Base-by-base conservation (phyloP, 805 yeast genomes). In the Allodekkera sacchari region DNA sequence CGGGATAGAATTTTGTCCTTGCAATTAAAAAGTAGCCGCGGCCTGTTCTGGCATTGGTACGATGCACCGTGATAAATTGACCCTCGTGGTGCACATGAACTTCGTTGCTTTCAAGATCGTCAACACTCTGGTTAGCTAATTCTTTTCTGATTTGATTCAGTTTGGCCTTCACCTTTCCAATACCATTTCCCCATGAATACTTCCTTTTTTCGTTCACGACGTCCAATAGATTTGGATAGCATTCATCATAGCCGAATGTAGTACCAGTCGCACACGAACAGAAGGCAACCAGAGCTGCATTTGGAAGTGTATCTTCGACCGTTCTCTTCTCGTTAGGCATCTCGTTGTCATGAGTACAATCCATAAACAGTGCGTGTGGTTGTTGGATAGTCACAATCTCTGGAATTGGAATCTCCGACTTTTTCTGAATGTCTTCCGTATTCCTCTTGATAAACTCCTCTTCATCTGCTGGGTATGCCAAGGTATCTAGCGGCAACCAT, bases 361-460 rank as follows among this genome's bases (percentile, higher is more conserved):
- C 97, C 96, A 92, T 89, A 45, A 89, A 81, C 45, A 92, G 63
- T 0, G 97, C 96, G 58, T 87, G 96, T 4, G 95, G 94, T n/a
- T 78, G 74, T 27, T 77, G 71, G 4, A 79, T 66, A 2, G 76
- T 64, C 28, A 89, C 64, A 7, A 73, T 63, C 42, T 67, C 68
- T 2, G 94, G 89, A 30, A 83, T 67, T 37, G 74, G 75, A 38
- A 81, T 59, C 50, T 81, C 87, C 5, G 87, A 73, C 16, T 61
- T 64, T 21, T 66, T 53, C 25, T 48, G 57, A 7, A 51, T 45
- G 35, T 47, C 51, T 32, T 53, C 61, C 1, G 33, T 26, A 16
- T 29, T 25, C 14, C 43, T 44, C 35, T 27, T 47, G 27, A 4
- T 27, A 31, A 34, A 44, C 16, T 33, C 65, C 20, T 63, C 65